Evolutionary conservation across 2,329 filamentous ascomycete genomes (phyloP), one percentile per base, ranked within the genome.

Genomic region (Hypoxylon sp.): DNA sequence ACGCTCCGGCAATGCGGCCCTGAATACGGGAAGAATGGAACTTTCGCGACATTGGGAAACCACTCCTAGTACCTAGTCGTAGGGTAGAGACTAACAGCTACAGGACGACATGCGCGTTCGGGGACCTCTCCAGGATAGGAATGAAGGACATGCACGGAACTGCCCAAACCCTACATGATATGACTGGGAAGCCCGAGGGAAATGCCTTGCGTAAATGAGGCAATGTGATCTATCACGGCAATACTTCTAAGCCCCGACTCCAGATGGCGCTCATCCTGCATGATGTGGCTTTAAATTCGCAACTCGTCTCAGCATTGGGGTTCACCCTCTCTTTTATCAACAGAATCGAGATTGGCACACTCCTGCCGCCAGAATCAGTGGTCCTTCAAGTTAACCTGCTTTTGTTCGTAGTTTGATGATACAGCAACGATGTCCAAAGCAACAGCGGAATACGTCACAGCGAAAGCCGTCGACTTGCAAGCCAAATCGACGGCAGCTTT

Each of bases 381-480:
- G 29, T 45, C 34, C 16, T 41, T 30, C 9, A 53, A 60, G 19
- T 16, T 16, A 7, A 1, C 12, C n/a, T 56, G 7, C 32, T 50
- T n/a, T 16, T 16, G n/a, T 37, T 52, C 43, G 19, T 47, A 12
- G 19, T 50, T n/a, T 51, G 45, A 47, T 11, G 25, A 30, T 7
- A 57, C 7, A 39, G 32, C 45, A 37, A 53, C 43, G 8, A 63
- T 63, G 61, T 63, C 61, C 16, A 58, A 48, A 55, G 61, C 43
- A 56, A 65, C 57, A 37, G 58, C 67, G 30, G 61, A 73, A 23
- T 59, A 69, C 34, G 62, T 72, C 21, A 32, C 66, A 11, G 62
- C 54, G n/a, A 64, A 54, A 51, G 54, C 67, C 16, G 48, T 30
- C n/a, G 69, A 74, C 30, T 41, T 74, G n/a, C 60, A 61, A n/a